These are phyloP conservation scores for Trichosporon asahii DNA, from an alignment of 1,284 basidiomycete genomes.

Conservation along the genomic window DNA sequence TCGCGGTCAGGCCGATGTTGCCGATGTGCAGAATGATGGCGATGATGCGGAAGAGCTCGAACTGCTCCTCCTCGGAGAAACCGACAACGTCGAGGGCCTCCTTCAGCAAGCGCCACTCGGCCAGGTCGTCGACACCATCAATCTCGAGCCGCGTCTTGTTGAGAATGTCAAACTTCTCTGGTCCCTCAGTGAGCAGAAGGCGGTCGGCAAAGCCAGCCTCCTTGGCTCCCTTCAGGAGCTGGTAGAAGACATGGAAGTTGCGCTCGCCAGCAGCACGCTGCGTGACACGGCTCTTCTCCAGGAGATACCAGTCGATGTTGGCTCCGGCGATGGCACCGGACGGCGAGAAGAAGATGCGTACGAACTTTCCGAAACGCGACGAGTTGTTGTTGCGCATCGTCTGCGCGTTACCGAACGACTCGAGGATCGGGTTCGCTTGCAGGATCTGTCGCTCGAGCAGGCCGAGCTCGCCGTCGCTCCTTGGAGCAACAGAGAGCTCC, in stretches of 20 bases:
- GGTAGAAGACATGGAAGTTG: constrained; percentile 97
- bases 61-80: constrained; percentile 77
- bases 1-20: constrained; percentile 79
- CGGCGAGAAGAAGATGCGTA: constrained; percentile 90
- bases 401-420: constrained; percentile 98
- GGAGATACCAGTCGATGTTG: constrained; percentile 97
- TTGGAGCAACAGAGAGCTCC: constrained; percentile 21
- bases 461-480: constrained; percentile 62
- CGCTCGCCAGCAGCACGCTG: constrained; percentile 83
- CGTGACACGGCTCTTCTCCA: constrained; percentile 96
- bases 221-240: constrained; percentile 70
- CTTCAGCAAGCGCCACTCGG: constrained; percentile 80
- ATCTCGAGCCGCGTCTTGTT: constrained; percentile 85
- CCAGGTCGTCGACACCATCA: constrained; percentile 88
- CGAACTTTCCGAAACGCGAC: constrained; percentile 93
- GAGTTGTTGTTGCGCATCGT: constrained; percentile 99
- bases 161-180: constrained; percentile 85
- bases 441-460: constrained; percentile 94
- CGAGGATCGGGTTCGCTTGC: constrained; percentile 95
- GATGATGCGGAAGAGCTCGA: constrained; percentile 90
- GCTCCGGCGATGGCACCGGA: constrained; percentile 95
- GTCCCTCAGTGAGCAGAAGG: constrained; percentile 69
- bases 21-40: constrained; percentile 94
- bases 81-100: constrained; percentile 53
- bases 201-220: constrained; percentile 61